Evolutionary conservation across 495 filamentous ascomycete genomes (phyloP), one percentile per base, ranked within the genome.

Genomic region (Penicillium odoratum): DNA sequence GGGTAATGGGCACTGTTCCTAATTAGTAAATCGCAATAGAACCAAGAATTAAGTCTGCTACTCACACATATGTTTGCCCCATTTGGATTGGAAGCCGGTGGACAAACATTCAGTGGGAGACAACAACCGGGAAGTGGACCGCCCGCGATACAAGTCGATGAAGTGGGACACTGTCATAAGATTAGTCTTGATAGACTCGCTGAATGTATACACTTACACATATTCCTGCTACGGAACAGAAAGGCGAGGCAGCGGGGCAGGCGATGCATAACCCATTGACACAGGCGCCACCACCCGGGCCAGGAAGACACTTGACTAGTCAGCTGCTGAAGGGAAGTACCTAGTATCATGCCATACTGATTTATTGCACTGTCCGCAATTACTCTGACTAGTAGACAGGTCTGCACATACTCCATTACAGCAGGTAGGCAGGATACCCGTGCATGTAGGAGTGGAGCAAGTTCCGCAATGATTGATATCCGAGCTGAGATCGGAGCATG

Each of bases 61-160:
- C 65, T 60, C 63, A 68, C 62, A 34, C 65, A 68, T 36, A 65
- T 62, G 16, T 49, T 51, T 42, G 50, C n/a, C 11, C 62, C 65
- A 11, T 9, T 36, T 29, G 58, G 40, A 16, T 55, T 55, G 11
- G 65, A 65, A 29, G 29, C 48, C 18, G 57, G 62, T 6, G 59
- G 59, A 44, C 65, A 65, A 13, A 44, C 43, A 21, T 65, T 62
- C 21, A 7, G 53, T 30, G n/a, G 21, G 11, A 59, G 48, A 44
- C 65, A 65, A 40, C 65, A 68, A 26, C 59, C 62, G 43, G 55
- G 57, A 44, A 58, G 52, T n/a, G 59, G 59, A 2, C 62, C 65
- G 16, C 38, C 52, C 3, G 48, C 13, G 33, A 67, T 48, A 40
- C 65, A 67, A 16, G 30, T 56, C 28, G 56, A 58, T 21, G 56